These are phyloP conservation scores for Omphalotus guepiniiformis DNA, from an alignment of 768 basidiomycete species.

Conservation along the genomic window DNA sequence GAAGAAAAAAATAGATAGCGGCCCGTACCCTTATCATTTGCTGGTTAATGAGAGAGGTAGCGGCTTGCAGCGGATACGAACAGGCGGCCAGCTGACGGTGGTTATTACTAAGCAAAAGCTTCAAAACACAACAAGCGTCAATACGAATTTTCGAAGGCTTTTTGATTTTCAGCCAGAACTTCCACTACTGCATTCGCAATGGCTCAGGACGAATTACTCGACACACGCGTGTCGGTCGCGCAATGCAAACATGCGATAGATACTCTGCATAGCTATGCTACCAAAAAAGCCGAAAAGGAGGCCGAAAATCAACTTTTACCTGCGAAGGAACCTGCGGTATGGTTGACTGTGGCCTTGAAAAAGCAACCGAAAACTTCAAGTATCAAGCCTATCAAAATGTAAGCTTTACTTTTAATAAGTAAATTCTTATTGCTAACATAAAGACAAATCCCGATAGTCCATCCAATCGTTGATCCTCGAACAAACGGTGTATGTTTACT, in stretches of 20 bases:
- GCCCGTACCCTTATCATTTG: no score
- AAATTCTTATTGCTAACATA: no score
- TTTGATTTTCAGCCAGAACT: no score
- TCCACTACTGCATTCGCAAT: slow-evolving; percentile 22
- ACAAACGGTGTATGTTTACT: slow-evolving; percentile 82
- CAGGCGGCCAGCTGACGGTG: no score
- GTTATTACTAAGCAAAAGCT: no score
- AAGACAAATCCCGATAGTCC: slow-evolving; percentile 69
- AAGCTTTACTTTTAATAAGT: slow-evolving; percentile 24
- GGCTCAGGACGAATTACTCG: slow-evolving; percentile 55
- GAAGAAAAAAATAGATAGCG: no score
- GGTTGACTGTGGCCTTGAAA: slow-evolving; percentile 88
- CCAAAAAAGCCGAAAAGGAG: slow-evolving; percentile 56
- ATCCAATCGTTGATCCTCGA: slow-evolving; percentile 83
- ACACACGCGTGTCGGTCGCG: slow-evolving; percentile 58
- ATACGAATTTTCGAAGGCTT: no score
- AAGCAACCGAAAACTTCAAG: slow-evolving; percentile 68
- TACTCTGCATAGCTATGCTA: slow-evolving; percentile 70
- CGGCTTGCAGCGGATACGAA: no score
- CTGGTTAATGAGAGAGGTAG: no score
- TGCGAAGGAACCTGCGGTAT: slow-evolving; percentile 79
- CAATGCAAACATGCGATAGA: slow-evolving; percentile 80
- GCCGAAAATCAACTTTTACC: slow-evolving; percentile 73
- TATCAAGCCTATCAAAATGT: slow-evolving; percentile 86
- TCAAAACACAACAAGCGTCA: no score